Base-by-base conservation (phyloP, 169 alveolate genomes). In the Theileria equi region DNA sequence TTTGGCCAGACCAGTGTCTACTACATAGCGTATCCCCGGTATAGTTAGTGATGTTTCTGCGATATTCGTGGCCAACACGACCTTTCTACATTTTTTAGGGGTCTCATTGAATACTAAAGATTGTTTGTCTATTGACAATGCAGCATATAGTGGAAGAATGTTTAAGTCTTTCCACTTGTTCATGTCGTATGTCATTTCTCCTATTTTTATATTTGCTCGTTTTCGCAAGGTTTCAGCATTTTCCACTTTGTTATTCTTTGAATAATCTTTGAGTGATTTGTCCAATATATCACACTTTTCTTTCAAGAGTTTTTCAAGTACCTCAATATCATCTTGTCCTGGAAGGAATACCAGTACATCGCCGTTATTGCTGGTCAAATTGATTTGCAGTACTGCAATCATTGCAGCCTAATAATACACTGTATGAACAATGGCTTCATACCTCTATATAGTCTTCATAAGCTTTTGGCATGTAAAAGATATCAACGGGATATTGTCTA, bases 11-110 rank as follows among this genome's bases (percentile, higher is more conserved):
- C 99, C 99, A 32, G 94, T 83, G 80, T 96, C 99, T 21, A 96
- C 88, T 26, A 96, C 96, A 71, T 87, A 93, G 54, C 84, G 81
- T 26, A 96, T 92, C 29, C 94, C 94, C 16, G 98, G 96, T 16
- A 96, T 92, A 1, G 99, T 96, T n/a, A 96, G 88, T 5, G 98
- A 93, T n/a, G 99, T 96, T 88, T 96, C 99, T 7, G 99, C 98
- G 44, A 96, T 92, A 68, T 95, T 95, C 3, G 99, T 96, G 19
- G 97, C 87, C 50, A 63, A 35, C 47, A 74, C 80, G 13, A 63
- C 84, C 44, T 74, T 74, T 41, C 80, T 62, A 41, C 47, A 36
- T 17, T 64, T 61, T 2, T 88, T 94, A 0, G 98, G 98, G 5
- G 99, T 95, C 11, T 92, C 87, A 48, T 94, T 96, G 80, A 97